Percentiles rank a stretch among this genome's conserved stretches.
Conservation (phyloP, 2,329 filamentous ascomycete species). For the Ophiocordyceps sinensis region DNA sequence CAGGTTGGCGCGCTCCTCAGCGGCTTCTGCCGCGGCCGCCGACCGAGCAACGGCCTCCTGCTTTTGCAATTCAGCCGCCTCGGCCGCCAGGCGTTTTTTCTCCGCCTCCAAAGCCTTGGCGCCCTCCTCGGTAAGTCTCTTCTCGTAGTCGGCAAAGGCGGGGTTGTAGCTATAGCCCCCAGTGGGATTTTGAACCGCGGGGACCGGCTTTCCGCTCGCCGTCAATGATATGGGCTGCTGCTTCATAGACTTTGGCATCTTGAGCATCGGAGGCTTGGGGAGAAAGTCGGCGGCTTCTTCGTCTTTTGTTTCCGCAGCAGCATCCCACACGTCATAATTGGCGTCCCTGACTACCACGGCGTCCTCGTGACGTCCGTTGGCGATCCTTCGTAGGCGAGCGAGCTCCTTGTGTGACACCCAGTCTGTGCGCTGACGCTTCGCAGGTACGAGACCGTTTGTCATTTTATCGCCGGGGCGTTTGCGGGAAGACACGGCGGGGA, state of each 20-base stretch:
- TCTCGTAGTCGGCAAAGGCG: constrained; percentile 70
- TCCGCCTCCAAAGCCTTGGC: constrained; percentile 69
- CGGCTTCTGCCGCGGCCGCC: constrained; percentile 60
- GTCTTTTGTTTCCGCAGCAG: constrained; percentile 25
- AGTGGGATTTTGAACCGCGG: constrained; percentile 63
- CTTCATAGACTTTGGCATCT: constrained; percentile 61
- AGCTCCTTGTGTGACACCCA: constrained; percentile 81
- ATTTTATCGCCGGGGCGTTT: constrained; percentile 62
- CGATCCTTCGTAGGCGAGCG: constrained; percentile 60
- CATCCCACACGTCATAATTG: constrained; percentile 67
- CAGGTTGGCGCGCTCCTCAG: constrained; percentile 48
- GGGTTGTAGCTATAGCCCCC: constrained; percentile 92
- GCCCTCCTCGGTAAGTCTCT: constrained; percentile 58
- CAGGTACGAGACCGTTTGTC: constrained; percentile 56
- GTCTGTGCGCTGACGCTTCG: constrained; percentile 63
- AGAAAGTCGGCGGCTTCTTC: constrained; percentile 39
- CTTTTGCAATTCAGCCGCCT: constrained; percentile 51
- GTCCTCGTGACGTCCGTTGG: constrained; percentile 52
- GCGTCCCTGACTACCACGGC: constrained; percentile 44
- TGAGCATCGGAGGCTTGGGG: constrained; percentile 48
- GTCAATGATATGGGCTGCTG: constrained; percentile 67
- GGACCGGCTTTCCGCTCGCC: constrained; percentile 66
- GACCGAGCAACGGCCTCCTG: constrained; percentile 55
- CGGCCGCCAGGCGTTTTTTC: constrained; percentile 53
- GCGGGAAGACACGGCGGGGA: constrained; percentile 63